phyloP scores from a whole-genome alignment of 257 asterid genomes.

The Dorcoceras hygrometricum region DNA sequence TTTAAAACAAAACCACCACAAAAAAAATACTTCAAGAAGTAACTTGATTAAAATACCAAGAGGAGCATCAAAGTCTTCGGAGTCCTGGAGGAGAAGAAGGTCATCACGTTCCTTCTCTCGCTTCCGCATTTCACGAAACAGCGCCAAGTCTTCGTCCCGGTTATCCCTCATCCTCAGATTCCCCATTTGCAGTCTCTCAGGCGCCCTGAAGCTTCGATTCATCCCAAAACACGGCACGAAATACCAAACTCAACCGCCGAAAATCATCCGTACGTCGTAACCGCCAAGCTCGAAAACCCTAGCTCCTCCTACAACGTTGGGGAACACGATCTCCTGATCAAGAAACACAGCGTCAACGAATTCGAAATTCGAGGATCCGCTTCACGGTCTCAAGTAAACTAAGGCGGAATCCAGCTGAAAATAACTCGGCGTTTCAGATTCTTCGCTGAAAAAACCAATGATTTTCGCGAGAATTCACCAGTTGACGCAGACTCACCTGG shows the following conservation, averaged over 20 bases:
- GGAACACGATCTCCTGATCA: slow-evolving; percentile 24
- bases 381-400: slow-evolving; percentile 27
- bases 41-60: slow-evolving; percentile 41
- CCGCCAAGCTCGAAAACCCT: slow-evolving; percentile 37
- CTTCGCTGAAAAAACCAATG: slow-evolving; percentile 6
- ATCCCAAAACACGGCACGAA: slow-evolving; percentile 33
- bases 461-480: slow-evolving; percentile 10
- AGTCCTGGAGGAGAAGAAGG: slow-evolving; percentile 62
- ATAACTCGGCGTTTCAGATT: slow-evolving; percentile 31
- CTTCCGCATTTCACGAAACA: slow-evolving; percentile 86
- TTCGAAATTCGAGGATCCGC: slow-evolving; percentile 45
- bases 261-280: slow-evolving; percentile 24
- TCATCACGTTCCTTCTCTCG: slow-evolving; percentile 76
- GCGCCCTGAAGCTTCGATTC: slow-evolving; percentile 87
- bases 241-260: slow-evolving; percentile 24
- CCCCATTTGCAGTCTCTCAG: slow-evolving; percentile 60
- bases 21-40: background rate
- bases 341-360: slow-evolving; percentile 23
- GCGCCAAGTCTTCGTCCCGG: slow-evolving; percentile 79
- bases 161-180: slow-evolving; percentile 60
- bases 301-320: slow-evolving; percentile 25
- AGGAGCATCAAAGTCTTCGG: slow-evolving; percentile 78
- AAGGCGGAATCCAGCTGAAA: slow-evolving; percentile 44
- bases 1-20: slow-evolving; percentile 14
- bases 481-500: too few species aligned